A percentile compares a stretch with the other conserved stretches of the same genome.
Evolutionary conservation across 768 basidiomycete genomes (phyloP).

Genomic region (Lactarius sanguifluus): DNA sequence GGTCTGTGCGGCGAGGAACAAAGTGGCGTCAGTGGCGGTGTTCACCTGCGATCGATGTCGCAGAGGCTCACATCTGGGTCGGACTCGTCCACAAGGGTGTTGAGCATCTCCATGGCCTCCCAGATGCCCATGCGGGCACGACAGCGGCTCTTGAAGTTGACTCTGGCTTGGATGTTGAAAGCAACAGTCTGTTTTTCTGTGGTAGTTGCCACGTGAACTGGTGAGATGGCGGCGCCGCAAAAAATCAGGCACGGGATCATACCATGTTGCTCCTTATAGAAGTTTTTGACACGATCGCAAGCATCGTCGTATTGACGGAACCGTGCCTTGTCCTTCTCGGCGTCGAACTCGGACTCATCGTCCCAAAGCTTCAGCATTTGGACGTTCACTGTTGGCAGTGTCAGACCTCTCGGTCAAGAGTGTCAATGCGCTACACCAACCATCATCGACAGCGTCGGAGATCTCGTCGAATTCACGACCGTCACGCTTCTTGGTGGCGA

Average conservation of each 20-base stretch:
- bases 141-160: conserved; percentile 63
- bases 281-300: conserved; percentile 73
- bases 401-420: conserved; percentile 10
- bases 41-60: conserved; percentile 1
- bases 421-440: conserved; percentile 35
- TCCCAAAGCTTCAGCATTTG: conserved; percentile 61
- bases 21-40: conserved; percentile 8
- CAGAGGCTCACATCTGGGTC: conserved; percentile 71
- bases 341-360: conserved; percentile 56
- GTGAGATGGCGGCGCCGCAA: conserved; percentile 13
- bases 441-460: conserved; percentile 52
- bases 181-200: conserved; percentile 85
- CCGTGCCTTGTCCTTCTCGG: conserved; percentile 59
- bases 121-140: conserved; percentile 79
- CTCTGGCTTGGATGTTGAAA: conserved; percentile 78
- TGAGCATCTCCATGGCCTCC: conserved; percentile 85
- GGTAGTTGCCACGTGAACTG: not conserved
- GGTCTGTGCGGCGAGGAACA: conserved; percentile 46
- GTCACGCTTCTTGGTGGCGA: conserved; percentile 24
- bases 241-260: conserved; percentile 25
- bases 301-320: conserved; percentile 76
- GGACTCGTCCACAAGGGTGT: conserved; percentile 86
- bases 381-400: conserved; percentile 54
- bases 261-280: conserved; percentile 82
- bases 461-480: conserved; percentile 42